Base-by-base conservation (phyloP, 768 basidiomycete species). In the Tylopilus balloui region DNA sequence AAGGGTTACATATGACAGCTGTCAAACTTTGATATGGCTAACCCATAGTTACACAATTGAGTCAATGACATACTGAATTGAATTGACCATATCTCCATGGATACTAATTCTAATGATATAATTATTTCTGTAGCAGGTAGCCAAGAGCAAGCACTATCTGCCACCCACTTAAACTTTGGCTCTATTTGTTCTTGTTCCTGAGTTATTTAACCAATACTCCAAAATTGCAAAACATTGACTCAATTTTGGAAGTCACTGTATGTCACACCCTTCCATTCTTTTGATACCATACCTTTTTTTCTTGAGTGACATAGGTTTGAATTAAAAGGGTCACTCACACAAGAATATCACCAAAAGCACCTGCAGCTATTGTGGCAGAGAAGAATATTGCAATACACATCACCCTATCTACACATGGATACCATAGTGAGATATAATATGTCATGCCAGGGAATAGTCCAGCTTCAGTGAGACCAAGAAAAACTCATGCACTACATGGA, bases 351-450 rank as follows among this genome's bases (percentile, higher is more conserved):
- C 78, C 77, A 60, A 69, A 79, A 54, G 69, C 65, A 47, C 73
- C 81, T 15, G 80, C 76, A 29, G 78, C 58, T 2, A 79, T 81
- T 11, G 81, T 80, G 31, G 81, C 80, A 17, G 77, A 77, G 62
- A 83, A 83, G 70, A 85, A 84, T 31, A 84, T 69, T 4, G 82
- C 79, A 47, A 82, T 74, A 23, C 83, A 75, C 56, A 66, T 68
- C 15, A 78, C 80, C 37, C 81, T 75, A 57, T 85, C 83, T 45
- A 69, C 67, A 29, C 77, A 70, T 10, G 79, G 73, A 59, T 87
- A 80, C 82, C 83, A 84, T 42, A 79, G 62, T 11, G 78, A 79
- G 37, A 81, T 67, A 35, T 70, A 73, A 47, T 74, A 78, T 2
- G 67, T 69, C 47, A 74, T 62, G 1, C 71, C 71, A 0, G 73